Conservation (phyloP, 2,329 filamentous ascomycete genomes). For the Xylaria multiplex region DNA sequence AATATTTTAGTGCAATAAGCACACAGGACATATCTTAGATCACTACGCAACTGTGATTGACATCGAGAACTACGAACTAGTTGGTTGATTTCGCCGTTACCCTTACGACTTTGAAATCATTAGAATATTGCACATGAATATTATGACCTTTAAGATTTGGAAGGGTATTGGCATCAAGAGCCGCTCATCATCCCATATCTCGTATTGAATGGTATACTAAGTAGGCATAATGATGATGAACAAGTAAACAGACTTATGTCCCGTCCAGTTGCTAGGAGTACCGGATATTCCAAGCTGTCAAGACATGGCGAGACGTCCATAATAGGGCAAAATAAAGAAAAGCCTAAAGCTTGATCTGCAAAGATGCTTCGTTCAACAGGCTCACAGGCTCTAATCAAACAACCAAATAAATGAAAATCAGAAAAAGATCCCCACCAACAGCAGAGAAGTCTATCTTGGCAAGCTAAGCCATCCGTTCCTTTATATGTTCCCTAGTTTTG, state of each 20-base stretch:
- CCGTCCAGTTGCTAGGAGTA: not conserved
- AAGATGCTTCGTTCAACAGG: constrained; percentile 16
- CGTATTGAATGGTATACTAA: not conserved
- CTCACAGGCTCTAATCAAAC: constrained; percentile 5
- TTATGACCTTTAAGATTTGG: not conserved
- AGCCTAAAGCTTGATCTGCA: constrained; percentile 4
- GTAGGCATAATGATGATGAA: not conserved
- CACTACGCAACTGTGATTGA: no score
- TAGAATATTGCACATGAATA: not conserved
- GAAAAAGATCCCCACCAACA: constrained; percentile 13
- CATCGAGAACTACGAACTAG: not conserved
- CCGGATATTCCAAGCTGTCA: constrained; percentile 13
- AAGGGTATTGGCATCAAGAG: not conserved
- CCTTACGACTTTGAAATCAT: not conserved
- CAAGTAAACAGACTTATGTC: not conserved
- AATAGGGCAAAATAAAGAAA: constrained; percentile 1
- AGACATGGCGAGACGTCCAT: constrained; percentile 11
- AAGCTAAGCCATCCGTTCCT: constrained; percentile 28
- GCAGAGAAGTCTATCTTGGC: constrained; percentile 28
- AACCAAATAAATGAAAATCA: constrained; percentile 22
- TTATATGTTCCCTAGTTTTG: constrained; percentile 33
- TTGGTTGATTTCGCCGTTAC: not conserved
- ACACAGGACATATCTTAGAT: no score
- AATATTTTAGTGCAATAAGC: no score
- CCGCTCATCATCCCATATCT: not conserved